phyloP scores from a whole-genome alignment of 169 alveolate genomes.

The Neospora caninum region DNA sequence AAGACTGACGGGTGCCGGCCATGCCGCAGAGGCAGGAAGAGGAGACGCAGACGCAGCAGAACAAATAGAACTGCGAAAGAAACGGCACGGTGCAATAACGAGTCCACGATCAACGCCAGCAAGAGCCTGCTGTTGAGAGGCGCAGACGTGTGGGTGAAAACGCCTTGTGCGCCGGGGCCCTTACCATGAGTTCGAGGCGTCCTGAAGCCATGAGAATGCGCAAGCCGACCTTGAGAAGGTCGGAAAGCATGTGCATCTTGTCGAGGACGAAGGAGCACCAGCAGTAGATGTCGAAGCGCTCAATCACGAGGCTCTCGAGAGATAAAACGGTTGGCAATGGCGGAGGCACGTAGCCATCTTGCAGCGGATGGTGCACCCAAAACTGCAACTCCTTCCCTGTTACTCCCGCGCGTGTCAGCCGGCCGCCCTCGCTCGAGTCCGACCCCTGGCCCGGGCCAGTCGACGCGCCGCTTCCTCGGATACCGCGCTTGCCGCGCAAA shows the following conservation, averaged over 20 bases:
- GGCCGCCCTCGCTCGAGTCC: constrained; percentile 33
- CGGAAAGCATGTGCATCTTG: constrained; percentile 85
- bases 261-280: constrained; percentile 87
- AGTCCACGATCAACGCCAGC: too few species aligned
- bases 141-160: too few species aligned
- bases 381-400: constrained; percentile 36
- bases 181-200: constrained; percentile 64
- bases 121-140: too few species aligned
- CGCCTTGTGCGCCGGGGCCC: neutral
- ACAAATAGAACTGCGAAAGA: too few species aligned
- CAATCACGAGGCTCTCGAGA: constrained; percentile 80
- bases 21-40: too few species aligned
- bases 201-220: constrained; percentile 67
- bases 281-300: constrained; percentile 77
- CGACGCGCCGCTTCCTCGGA: neutral
- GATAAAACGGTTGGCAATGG: constrained; percentile 80
- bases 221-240: constrained; percentile 83
- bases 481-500: neutral
- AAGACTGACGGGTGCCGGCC: too few species aligned
- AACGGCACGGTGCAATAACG: too few species aligned
- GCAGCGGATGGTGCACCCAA: constrained; percentile 68
- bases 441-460: neutral
- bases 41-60: too few species aligned
- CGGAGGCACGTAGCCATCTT: constrained; percentile 73
- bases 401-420: constrained; percentile 40